Conservation (phyloP, 768 basidiomycete genomes). For the Leccinum arenicola region DNA sequence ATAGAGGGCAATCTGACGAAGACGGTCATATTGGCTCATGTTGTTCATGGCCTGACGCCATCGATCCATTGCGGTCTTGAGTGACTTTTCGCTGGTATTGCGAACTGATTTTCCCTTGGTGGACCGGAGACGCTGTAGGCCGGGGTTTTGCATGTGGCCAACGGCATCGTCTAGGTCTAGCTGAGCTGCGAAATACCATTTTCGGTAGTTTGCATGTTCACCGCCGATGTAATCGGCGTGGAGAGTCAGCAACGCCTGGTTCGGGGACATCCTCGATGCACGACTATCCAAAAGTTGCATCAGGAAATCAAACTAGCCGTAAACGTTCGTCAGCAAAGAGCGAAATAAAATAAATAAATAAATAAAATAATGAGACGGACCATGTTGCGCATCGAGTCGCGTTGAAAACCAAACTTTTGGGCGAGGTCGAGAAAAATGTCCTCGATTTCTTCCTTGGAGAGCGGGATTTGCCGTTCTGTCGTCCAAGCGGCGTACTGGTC, state of each 20-base stretch:
- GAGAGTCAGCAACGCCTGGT: conserved; percentile 90
- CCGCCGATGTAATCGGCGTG: conserved; percentile 99
- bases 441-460: conserved; percentile 99
- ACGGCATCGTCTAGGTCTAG: conserved; percentile 98
- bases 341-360: conserved; percentile 13
- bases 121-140: conserved; percentile 78
- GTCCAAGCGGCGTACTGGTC: conserved; percentile 97
- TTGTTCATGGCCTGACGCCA: conserved; percentile 99
- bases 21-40: conserved; percentile 97
- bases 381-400: conserved; percentile 95
- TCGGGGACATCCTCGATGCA: conserved; percentile 95
- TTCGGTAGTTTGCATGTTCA: conserved; percentile 97
- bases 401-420: conserved; percentile 98
- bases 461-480: conserved; percentile 86
- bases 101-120: conserved; percentile 59
- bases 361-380: conserved; percentile 39
- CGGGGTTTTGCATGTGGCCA: conserved; percentile 88
- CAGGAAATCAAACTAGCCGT: conserved; percentile 83
- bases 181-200: conserved; percentile 99
- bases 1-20: conserved; percentile 93
- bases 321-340: conserved; percentile 5
- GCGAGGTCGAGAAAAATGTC: conserved; percentile 96
- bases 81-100: conserved; percentile 55
- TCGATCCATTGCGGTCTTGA: conserved; percentile 82
- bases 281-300: conserved; percentile 98